Percentiles rank a stretch among this genome's conserved stretches.
Conservation (phyloP, 2,329 filamentous ascomycete species). For the Tolypocladium paradoxum region DNA sequence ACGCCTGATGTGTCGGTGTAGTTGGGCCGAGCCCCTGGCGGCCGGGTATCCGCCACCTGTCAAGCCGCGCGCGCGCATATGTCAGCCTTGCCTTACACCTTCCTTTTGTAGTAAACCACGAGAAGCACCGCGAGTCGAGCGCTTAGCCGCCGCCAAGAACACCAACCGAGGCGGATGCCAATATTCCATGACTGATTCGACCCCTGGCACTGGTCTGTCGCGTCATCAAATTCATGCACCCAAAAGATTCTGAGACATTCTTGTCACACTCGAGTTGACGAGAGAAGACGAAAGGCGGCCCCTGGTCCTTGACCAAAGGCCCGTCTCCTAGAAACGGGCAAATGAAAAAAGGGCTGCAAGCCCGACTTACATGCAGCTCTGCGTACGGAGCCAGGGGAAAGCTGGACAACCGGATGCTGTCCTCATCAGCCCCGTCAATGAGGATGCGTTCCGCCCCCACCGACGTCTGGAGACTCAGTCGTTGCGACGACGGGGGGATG, state of each 20-base stretch:
- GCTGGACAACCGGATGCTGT: constrained; percentile 49
- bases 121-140: not conserved
- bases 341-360: constrained; percentile 7
- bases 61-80: constrained; percentile 8
- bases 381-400: constrained; percentile 65
- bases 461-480: constrained; percentile 55
- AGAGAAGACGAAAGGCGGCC: not conserved
- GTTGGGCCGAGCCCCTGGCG: constrained; percentile 63
- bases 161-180: constrained; percentile 4
- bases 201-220: not conserved
- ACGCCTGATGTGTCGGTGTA: constrained; percentile 73
- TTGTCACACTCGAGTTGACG: not conserved
- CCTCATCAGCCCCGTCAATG: constrained; percentile 63
- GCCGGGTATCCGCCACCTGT: constrained; percentile 72
- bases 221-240: not conserved
- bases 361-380: constrained; percentile 63
- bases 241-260: not conserved
- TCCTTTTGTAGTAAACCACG: not conserved
- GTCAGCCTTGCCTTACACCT: constrained; percentile 11
- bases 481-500: constrained; percentile 71
- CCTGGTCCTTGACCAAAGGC: constrained; percentile 1
- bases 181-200: not conserved
- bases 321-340: constrained; percentile 3
- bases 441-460: constrained; percentile 47
- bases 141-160: constrained; percentile 9